phyloP scores from a whole-genome alignment of 768 basidiomycete species.

The Amanita subjunquillea region DNA sequence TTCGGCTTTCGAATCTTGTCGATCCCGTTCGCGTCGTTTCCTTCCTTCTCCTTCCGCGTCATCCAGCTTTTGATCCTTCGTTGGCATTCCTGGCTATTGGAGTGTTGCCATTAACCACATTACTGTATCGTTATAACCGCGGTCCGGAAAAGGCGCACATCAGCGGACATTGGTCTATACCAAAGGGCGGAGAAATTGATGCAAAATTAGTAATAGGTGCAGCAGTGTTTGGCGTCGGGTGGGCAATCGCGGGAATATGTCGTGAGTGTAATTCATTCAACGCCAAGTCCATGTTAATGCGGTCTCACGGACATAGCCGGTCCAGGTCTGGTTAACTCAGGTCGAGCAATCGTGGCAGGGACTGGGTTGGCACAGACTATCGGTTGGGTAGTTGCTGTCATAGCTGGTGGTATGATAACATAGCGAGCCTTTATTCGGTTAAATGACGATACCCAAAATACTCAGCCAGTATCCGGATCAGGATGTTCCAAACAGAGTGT shows the following conservation, averaged over 20 bases:
- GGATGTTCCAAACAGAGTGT: too few relatives aligned
- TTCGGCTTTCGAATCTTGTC: slow-evolving; percentile 43
- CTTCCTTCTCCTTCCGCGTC: slow-evolving; percentile 41
- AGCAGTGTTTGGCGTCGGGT: slow-evolving; percentile 50
- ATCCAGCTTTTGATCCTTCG: slow-evolving; percentile 44
- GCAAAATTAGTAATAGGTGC: slow-evolving; percentile 37
- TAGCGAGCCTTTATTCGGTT: slow-evolving; percentile 3
- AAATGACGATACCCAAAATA: too few relatives aligned
- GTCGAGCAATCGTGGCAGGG: slow-evolving; percentile 30
- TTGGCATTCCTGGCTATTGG: slow-evolving; percentile 43
- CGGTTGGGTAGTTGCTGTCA: slow-evolving; percentile 32
- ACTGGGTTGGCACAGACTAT: slow-evolving; percentile 22
- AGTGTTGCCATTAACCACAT: slow-evolving; percentile 35
- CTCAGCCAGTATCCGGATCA: too few relatives aligned
- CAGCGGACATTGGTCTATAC: slow-evolving; percentile 34
- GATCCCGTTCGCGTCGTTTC: slow-evolving; percentile 37
- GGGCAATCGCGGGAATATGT: slow-evolving; percentile 52
- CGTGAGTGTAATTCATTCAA: slow-evolving; percentile 29
- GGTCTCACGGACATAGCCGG: slow-evolving; percentile 31
- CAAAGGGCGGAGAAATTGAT: slow-evolving; percentile 31
- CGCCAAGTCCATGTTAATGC: not conserved
- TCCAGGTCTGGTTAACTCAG: slow-evolving; percentile 52
- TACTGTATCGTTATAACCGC: slow-evolving; percentile 32
- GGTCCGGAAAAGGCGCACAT: slow-evolving; percentile 27
- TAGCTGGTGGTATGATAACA: slow-evolving; percentile 29